Evolutionary conservation across 225 moss, liverwort and hornwort species (phyloP).

Genomic region (Sphagnum tenellum): DNA sequence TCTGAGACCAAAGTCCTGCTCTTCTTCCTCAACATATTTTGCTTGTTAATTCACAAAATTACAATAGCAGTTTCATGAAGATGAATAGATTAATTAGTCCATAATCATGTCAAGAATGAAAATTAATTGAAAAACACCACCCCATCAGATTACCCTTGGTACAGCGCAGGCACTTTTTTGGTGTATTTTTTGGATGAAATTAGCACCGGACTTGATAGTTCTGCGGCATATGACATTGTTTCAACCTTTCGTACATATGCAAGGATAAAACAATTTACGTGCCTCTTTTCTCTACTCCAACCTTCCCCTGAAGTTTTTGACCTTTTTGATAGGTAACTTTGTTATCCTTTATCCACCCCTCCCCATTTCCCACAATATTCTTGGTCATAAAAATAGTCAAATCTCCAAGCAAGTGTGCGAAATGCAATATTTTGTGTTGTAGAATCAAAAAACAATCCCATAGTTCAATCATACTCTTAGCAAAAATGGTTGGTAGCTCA

Average conservation of each 20-base stretch:
- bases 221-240: slow-evolving; percentile 86
- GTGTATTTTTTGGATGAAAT: slow-evolving; percentile 76
- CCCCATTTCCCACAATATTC: no score
- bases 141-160: background rate
- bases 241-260: slow-evolving; percentile 65
- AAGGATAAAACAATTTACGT: slow-evolving; percentile 63
- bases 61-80: no score
- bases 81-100: no score
- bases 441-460: no score
- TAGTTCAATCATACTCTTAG: background rate
- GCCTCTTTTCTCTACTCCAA: slow-evolving; percentile 78
- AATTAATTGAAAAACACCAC: no score
- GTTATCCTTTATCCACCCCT: no score
- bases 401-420: background rate
- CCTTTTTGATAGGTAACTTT: slow-evolving; percentile 61
- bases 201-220: slow-evolving; percentile 84
- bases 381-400: background rate
- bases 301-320: slow-evolving; percentile 85
- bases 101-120: no score
- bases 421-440: no score
- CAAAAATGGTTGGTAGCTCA: no score
- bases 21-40: background rate
- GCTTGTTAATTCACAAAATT: background rate
- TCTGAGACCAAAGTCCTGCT: background rate
- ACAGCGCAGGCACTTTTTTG: slow-evolving; percentile 46